Conservation (phyloP, 1,139 yeast species). For the Scheffersomyces stambukii region DNA sequence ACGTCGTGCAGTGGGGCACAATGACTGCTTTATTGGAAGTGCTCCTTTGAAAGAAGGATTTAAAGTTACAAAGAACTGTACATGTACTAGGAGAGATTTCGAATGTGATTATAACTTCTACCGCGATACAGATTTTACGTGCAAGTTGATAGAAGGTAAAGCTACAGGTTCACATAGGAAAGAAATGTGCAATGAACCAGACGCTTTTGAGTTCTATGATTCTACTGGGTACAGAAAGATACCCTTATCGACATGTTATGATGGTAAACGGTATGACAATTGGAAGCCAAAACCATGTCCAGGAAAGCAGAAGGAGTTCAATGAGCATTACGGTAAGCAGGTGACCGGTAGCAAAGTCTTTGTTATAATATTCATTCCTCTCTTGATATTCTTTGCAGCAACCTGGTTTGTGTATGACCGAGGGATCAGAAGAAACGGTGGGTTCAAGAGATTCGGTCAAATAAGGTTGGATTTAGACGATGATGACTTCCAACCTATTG, state of each 20-base stretch:
- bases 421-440: slow-evolving; percentile 77
- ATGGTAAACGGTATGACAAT: slow-evolving; percentile 53
- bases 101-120: slow-evolving; percentile 91
- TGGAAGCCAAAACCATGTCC: slow-evolving; percentile 79
- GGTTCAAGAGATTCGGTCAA: slow-evolving; percentile 78
- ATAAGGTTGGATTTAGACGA: slow-evolving; percentile 78
- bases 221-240: slow-evolving; percentile 47
- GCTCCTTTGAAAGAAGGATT: slow-evolving; percentile 65
- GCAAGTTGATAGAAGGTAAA: slow-evolving; percentile 73
- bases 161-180: slow-evolving; percentile 59
- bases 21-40: slow-evolving; percentile 78
- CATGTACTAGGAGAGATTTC: slow-evolving; percentile 82
- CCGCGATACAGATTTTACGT: slow-evolving; percentile 74
- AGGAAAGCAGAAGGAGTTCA: slow-evolving; percentile 70
- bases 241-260: slow-evolving; percentile 43
- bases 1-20: slow-evolving; percentile 58
- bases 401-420: slow-evolving; percentile 76
- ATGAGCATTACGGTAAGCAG: slow-evolving; percentile 53
- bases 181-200: slow-evolving; percentile 54
- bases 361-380: slow-evolving; percentile 54
- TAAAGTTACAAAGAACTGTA: slow-evolving; percentile 61
- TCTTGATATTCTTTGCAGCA: slow-evolving; percentile 51
- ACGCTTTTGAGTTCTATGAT: slow-evolving; percentile 51
- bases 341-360: slow-evolving; percentile 52
- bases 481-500: slow-evolving; percentile 60